A percentile compares a stretch with the other conserved stretches of the same genome.
phyloP scores from a whole-genome alignment of 192 early-diverging fungal genomes.

The Endogone sp. region DNA sequence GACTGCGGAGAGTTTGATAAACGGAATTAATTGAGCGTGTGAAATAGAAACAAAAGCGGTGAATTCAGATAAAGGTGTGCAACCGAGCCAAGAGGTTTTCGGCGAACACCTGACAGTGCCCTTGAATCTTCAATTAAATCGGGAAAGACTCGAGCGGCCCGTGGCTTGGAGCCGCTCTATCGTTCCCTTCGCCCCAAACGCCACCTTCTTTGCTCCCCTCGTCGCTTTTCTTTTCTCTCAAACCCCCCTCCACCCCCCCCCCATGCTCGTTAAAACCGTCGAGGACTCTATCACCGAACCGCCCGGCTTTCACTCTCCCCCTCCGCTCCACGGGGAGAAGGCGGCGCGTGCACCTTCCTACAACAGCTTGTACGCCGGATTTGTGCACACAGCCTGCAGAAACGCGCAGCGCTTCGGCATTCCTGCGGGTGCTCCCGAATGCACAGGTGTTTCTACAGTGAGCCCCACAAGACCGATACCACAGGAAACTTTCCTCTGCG shows the following conservation, averaged over 20 bases:
- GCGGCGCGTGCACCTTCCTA: not conserved
- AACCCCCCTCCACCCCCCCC: not conserved
- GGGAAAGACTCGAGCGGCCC: no score
- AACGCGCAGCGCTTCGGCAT: not conserved
- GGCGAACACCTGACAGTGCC: no score
- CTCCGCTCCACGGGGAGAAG: no score
- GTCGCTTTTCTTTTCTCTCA: not conserved
- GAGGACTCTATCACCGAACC: not conserved
- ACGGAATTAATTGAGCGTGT: no score
- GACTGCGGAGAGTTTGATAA: no score
- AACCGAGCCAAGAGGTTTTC: no score
- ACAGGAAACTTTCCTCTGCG: not conserved
- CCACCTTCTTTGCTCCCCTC: no score
- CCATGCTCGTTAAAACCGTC: not conserved
- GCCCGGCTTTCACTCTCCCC: not conserved
- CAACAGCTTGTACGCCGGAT: not conserved
- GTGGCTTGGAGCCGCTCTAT: no score
- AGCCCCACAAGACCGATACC: not conserved
- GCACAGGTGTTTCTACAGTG: not conserved
- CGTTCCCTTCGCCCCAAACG: no score
- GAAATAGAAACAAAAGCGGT: no score
- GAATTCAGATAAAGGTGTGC: no score
- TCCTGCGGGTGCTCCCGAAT: not conserved
- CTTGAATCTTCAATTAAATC: no score
- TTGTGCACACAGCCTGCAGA: not conserved